Evolutionary conservation across 192 early-diverging fungal species (phyloP).

Genomic region (Mortierella alpina): DNA sequence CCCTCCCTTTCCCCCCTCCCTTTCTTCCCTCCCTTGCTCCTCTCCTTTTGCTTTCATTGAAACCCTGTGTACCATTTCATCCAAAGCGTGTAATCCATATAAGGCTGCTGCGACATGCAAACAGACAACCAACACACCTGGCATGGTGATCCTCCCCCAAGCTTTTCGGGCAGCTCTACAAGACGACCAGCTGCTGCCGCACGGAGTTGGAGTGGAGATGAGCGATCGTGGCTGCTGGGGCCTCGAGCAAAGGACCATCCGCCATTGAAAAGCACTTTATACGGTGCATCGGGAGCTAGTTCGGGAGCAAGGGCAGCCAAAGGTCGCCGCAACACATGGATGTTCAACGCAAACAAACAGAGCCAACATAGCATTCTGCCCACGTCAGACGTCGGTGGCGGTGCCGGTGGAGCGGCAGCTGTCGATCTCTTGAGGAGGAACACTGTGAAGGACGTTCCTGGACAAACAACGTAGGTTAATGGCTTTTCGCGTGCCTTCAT

Average conservation of each 20-base stretch:
- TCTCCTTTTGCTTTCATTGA: neutral
- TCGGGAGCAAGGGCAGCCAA: neutral
- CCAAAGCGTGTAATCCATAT: neutral
- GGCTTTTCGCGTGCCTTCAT: neutral
- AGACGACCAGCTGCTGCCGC: neutral
- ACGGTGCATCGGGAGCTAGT: neutral
- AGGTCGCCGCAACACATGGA: slow-evolving; percentile 16
- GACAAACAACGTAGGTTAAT: slow-evolving; percentile 36
- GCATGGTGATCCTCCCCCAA: neutral
- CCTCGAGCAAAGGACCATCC: neutral
- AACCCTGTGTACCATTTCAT: neutral
- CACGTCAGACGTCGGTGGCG: neutral
- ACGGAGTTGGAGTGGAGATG: slow-evolving; percentile 6
- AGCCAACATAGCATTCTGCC: slow-evolving; percentile 6
- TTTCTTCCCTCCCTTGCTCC: neutral
- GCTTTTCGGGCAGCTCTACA: neutral
- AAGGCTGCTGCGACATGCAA: slow-evolving; percentile 7
- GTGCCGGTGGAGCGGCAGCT: neutral
- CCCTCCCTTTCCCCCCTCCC: neutral
- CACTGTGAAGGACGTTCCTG: slow-evolving; percentile 35
- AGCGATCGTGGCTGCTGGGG: slow-evolving; percentile 15
- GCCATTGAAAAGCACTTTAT: neutral
- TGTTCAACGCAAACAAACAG: slow-evolving; percentile 5
- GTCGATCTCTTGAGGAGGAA: slow-evolving; percentile 5
- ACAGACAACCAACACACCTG: slow-evolving; percentile 12